Evolutionary conservation across 129 eudicot genomes (phyloP), one percentile per base, ranked within the genome.

Genomic region (Escallonia herrerae): DNA sequence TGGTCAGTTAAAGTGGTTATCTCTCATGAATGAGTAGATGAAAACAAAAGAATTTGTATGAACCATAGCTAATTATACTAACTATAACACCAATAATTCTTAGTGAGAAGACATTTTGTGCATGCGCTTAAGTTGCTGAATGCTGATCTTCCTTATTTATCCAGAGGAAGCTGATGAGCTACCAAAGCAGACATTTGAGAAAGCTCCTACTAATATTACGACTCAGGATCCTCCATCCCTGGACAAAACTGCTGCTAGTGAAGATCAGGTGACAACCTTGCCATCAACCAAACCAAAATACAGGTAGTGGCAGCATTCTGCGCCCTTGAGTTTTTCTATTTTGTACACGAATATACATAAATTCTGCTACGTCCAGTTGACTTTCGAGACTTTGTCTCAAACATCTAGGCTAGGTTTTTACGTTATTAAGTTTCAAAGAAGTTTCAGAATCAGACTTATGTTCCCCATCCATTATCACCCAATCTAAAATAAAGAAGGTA

Each of bases 131-230:
- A 14, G 46, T 53, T 22, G 33, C 49, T 57, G 51, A 47, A n/a
- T 63, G 45, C 64, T 3, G 71, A 40, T 15, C 43, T 67, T 70
- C 43, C 33, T 58, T 69, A 74, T 8, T 59, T 47, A 45, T 67
- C 56, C 81, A 90, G 97, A 83, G 83, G 95, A 90, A 81, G 76
- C 69, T 39, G 82, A 75, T 57, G 84, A 83, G 74, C 62, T 86
- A 73, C 60, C 83, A 67, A 72, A 58, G 60, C 68, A 62, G 64
- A 58, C 69, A n/a, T 64, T 50, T 50, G 74, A 65, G 43, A 68
- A 66, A 72, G 56, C 71, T 66, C 33, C 65, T 22, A 53, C 58
- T 13, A 65, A 67, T 45, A 72, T 37, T 47, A 75, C 63, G 43
- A 54, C 67, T 77, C 61, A 78, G 12, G 70, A 8, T 67, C 74